Percentiles rank a stretch among this genome's conserved stretches.
Conservation (phyloP, 768 basidiomycete genomes). For the Russula emetica region DNA sequence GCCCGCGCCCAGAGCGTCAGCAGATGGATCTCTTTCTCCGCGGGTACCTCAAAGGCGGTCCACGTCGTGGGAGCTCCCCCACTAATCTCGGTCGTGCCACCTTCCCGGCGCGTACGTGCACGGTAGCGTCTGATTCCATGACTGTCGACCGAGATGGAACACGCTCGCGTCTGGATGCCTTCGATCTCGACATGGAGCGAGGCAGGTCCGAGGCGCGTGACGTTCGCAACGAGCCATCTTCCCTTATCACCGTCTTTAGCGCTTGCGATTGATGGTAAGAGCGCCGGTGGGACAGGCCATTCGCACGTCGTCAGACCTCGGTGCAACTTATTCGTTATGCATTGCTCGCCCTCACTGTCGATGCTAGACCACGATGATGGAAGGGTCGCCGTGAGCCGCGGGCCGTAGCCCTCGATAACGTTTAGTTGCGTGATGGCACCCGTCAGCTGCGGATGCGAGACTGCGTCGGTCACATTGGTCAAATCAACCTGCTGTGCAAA, state of each 20-base stretch:
- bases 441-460: constrained; percentile 27
- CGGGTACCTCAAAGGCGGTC: constrained; percentile 21
- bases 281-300: constrained; percentile 42
- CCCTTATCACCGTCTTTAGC: neutral
- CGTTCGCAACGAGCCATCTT: constrained; percentile 44
- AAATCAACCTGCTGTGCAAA: constrained; percentile 62
- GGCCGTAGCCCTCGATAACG: constrained; percentile 43
- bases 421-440: constrained; percentile 44
- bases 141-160: constrained; percentile 55
- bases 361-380: constrained; percentile 45
- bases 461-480: neutral
- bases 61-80: constrained; percentile 2
- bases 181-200: constrained; percentile 48
- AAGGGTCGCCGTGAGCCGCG: constrained; percentile 43
- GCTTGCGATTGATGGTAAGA: constrained; percentile 40
- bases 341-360: constrained; percentile 33
- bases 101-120: constrained; percentile 4
- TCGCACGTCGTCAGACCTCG: constrained; percentile 45
- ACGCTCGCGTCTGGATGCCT: constrained; percentile 60
- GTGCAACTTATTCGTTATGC: constrained; percentile 28
- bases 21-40: constrained; percentile 1
- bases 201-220: constrained; percentile 40
- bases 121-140: constrained; percentile 23
- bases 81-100: neutral
- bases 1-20: constrained; percentile 20